Percentiles rank a stretch among this genome's conserved stretches.
These are phyloP conservation scores for Eucalyptus sp. DNA, from an alignment of 345 rosid genomes.

Conservation along the genomic window DNA sequence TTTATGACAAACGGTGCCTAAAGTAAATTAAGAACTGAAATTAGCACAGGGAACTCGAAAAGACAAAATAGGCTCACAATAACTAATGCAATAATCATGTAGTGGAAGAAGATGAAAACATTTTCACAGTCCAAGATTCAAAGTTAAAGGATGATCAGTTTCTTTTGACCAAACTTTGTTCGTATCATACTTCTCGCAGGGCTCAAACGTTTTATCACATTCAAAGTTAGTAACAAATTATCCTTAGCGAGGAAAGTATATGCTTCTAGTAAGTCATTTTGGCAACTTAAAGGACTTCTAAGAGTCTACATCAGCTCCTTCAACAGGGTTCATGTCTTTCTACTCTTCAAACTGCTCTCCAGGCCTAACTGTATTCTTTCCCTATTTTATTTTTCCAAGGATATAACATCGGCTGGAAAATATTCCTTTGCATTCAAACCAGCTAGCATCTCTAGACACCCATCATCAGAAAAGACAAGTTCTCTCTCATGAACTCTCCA, in stretches of 20 bases:
- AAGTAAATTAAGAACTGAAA: neutral
- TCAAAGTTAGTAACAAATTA: neutral
- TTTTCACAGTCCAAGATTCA: neutral
- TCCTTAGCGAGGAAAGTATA: neutral
- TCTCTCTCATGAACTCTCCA: neutral
- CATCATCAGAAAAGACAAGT: neutral
- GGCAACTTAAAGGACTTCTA: neutral
- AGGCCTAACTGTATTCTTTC: neutral
- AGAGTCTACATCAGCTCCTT: neutral
- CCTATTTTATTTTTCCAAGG: neutral
- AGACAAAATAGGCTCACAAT: neutral
- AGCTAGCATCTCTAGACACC: neutral
- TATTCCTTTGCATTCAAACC: neutral
- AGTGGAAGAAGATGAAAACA: neutral
- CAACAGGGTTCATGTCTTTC: neutral
- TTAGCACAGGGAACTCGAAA: neutral
- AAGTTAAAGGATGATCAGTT: neutral
- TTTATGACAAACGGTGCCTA: constrained; percentile 54
- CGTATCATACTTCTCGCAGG: neutral
- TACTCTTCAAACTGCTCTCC: neutral
- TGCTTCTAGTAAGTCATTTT: neutral
- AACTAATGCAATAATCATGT: neutral
- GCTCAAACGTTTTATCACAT: neutral
- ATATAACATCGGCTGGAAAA: neutral
- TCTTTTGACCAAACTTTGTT: neutral